phyloP scores from a whole-genome alignment of 495 filamentous ascomycete genomes.

The Podospora sp. region DNA sequence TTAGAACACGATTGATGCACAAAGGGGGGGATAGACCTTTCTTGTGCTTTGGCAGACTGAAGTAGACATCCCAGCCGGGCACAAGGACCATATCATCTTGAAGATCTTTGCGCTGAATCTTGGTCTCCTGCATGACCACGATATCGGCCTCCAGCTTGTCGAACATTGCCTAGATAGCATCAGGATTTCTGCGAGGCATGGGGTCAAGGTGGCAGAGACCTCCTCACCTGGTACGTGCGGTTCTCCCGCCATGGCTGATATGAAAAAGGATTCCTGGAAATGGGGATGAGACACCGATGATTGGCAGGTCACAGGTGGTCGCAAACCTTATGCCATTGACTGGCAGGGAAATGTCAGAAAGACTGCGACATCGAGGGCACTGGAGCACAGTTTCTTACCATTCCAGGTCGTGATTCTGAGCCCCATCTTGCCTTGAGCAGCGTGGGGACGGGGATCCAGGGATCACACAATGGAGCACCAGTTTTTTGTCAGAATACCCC shows the following conservation, averaged over 20 bases:
- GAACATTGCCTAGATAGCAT: constrained; percentile 73
- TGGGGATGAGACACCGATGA: constrained; percentile 14
- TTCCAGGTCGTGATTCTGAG: constrained; percentile 92
- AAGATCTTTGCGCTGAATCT: constrained; percentile 94
- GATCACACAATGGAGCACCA: too few relatives aligned
- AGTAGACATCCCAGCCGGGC: constrained; percentile 95
- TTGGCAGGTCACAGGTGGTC: neutral
- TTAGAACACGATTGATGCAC: constrained; percentile 8
- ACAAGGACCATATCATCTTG: constrained; percentile 95
- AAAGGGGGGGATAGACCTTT: constrained; percentile 62
- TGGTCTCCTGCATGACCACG: constrained; percentile 92
- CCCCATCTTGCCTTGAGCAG: constrained; percentile 54
- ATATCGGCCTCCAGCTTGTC: constrained; percentile 92
- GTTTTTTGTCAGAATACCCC: neutral
- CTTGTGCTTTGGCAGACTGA: constrained; percentile 88
- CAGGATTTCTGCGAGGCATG: neutral
- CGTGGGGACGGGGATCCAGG: neutral
- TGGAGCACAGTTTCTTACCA: constrained; percentile 53
- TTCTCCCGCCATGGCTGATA: constrained; percentile 93
- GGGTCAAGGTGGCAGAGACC: neutral
- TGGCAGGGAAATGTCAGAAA: constrained; percentile 30
- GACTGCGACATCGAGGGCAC: constrained; percentile 23
- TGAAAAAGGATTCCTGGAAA: constrained; percentile 80
- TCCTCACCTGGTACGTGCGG: constrained; percentile 74
- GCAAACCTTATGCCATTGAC: constrained; percentile 89